Evolutionary conservation across 805 yeast species (phyloP).

Genomic region (Barnettozyma wickerhamii): DNA sequence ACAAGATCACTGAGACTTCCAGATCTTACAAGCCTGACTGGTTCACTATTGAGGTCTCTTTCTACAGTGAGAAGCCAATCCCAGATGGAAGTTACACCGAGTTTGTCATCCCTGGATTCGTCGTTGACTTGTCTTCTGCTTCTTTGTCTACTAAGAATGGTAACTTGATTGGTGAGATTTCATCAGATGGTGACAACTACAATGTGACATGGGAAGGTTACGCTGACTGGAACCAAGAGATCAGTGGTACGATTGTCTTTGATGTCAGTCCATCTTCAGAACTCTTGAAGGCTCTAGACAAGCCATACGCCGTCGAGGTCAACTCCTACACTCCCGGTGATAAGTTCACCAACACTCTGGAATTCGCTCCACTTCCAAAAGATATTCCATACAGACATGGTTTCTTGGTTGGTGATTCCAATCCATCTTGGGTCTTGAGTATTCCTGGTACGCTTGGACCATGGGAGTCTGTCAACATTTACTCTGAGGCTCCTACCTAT

Average conservation of each 20-base stretch:
- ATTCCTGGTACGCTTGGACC: slow-evolving; percentile 11
- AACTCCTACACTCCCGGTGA: slow-evolving; percentile 5
- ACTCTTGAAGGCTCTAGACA: neutral
- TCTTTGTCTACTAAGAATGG: neutral
- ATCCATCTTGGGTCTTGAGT: slow-evolving; percentile 8
- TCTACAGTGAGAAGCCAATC: slow-evolving; percentile 4
- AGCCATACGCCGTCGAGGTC: neutral
- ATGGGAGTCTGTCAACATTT: slow-evolving; percentile 3
- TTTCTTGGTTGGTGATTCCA: neutral
- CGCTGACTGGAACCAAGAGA: slow-evolving; percentile 5
- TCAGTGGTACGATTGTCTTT: slow-evolving; percentile 4
- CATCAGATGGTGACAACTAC: neutral
- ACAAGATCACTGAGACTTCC: neutral
- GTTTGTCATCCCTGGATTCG: slow-evolving; percentile 9
- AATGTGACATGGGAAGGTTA: slow-evolving; percentile 6
- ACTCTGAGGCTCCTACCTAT: neutral
- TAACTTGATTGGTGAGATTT: neutral
- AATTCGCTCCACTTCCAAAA: slow-evolving; percentile 6
- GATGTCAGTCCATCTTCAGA: slow-evolving; percentile 4
- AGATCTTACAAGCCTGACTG: slow-evolving; percentile 3
- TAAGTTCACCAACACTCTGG: neutral
- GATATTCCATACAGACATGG: slow-evolving; percentile 7
- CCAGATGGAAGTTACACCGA: slow-evolving; percentile 6
- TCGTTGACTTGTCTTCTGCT: neutral
- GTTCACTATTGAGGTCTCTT: slow-evolving; percentile 2